Conservation (phyloP, 208 protist species). For the Leishmania tropica region DNA sequence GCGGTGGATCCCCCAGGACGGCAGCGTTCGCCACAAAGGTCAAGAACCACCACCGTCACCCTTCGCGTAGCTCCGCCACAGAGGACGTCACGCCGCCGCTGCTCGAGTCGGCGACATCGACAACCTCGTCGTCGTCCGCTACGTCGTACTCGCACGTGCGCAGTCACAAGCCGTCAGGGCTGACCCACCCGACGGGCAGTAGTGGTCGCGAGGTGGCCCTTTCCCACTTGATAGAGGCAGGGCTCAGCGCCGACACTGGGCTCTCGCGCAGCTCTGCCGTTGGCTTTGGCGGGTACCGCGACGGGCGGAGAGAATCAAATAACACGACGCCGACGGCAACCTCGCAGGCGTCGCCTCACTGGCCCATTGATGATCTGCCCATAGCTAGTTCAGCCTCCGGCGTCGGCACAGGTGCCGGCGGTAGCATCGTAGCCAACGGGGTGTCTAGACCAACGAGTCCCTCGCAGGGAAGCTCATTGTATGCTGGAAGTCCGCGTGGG, state of each 20-base stretch:
- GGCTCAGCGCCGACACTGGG: slow-evolving; percentile 1
- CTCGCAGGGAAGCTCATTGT: slow-evolving; percentile 10
- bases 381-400: background rate
- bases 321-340: background rate
- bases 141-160: slow-evolving; percentile 2
- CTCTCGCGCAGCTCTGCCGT: background rate
- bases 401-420: background rate
- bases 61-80: slow-evolving; percentile 7
- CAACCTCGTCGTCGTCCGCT: slow-evolving; percentile 1
- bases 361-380: slow-evolving; percentile 4
- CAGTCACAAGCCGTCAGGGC: slow-evolving; percentile 1
- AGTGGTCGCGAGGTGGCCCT: background rate
- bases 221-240: background rate
- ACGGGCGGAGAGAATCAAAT: background rate
- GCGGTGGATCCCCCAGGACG: background rate
- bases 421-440: background rate
- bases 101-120: slow-evolving; percentile 14
- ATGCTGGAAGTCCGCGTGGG: slow-evolving; percentile 10
- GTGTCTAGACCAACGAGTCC: slow-evolving; percentile 1
- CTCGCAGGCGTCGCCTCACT: background rate
- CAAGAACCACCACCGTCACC: slow-evolving; percentile 2
- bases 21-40: background rate
- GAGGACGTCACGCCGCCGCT: slow-evolving; percentile 8
- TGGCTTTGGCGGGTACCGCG: too few species aligned
- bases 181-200: background rate